Base-by-base conservation (phyloP, 2,329 filamentous ascomycete genomes). In the Pseudogymnoascus sp. region DNA sequence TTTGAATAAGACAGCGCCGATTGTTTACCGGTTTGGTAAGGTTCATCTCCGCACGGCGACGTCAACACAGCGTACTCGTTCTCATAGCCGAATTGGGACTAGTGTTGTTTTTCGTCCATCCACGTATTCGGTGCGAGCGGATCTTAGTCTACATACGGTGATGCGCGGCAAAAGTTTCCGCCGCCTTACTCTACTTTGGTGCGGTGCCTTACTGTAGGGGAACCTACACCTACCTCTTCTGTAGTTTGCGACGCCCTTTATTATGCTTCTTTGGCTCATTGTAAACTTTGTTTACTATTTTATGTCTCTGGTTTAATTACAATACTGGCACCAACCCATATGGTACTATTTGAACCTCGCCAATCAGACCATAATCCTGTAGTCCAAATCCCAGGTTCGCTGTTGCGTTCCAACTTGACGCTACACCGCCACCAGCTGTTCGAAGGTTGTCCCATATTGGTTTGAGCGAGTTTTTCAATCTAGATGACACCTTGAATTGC, bases 11-110 rank as follows among this genome's bases (percentile, higher is more conserved):
- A 12, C 27, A 55, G 27, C n/a, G 27, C n/a, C 44, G 44, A 55
- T 55, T 55, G 27, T 55, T 33, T 55, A 33, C 44, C 8, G 4
- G 44, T 55, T 55, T 29, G 12, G 44, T 55, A 33, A 33, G 12
- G 41, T 33, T 33, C n/a, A 5, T 6, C 2, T 33, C n/a, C 4
- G n/a, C 12, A 17, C 2, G 29, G 17, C 9, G 6, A 31, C n/a
- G 44, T 55, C 44, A 55, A 55, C 12, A n/a, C 13, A 5, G n/a
- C 44, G 44, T 55, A 55, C 44, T 55, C 44, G 44, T 55, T 55
- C 17, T 55, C 8, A 55, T 55, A 55, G 4, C 44, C 33, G 3
- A 33, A 55, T 17, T 33, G 44, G 44, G 44, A 17, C 27, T 55
- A 55, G 27, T 33, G 21, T 55, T 44, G n/a, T 12, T 17, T 33